Conservation (phyloP, 768 basidiomycete genomes). For the Harrya chromipes region DNA sequence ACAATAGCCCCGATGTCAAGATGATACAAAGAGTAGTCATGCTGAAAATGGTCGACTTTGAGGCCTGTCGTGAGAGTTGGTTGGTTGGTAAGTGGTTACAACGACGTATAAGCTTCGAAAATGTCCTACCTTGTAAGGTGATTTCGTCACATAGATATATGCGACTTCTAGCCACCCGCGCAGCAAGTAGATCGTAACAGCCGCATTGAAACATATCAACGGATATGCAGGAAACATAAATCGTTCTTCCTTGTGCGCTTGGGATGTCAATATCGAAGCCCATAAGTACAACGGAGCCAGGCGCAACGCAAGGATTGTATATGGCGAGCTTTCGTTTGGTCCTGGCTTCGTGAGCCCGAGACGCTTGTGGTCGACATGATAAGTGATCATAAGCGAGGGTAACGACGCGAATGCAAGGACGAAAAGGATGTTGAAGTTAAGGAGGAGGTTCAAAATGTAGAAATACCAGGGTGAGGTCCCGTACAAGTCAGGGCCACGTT, state of each 20-base stretch:
- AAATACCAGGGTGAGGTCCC: constrained; percentile 87
- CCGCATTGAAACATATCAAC: constrained; percentile 90
- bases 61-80: constrained; percentile 51
- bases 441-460: constrained; percentile 83
- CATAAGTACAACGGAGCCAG: constrained; percentile 94
- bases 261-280: constrained; percentile 71
- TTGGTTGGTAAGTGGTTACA: constrained; percentile 1
- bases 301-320: constrained; percentile 68
- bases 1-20: constrained; percentile 62
- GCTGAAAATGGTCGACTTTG: constrained; percentile 71
- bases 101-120: background rate
- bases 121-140: constrained; percentile 73
- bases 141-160: constrained; percentile 74
- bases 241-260: constrained; percentile 97
- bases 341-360: constrained; percentile 53
- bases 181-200: constrained; percentile 78
- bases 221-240: constrained; percentile 97
- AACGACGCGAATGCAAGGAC: constrained; percentile 79
- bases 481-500: constrained; percentile 88
- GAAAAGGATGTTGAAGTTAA: constrained; percentile 91
- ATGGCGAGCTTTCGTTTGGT: constrained; percentile 71
- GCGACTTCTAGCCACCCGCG: constrained; percentile 82
- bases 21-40: constrained; percentile 71
- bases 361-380: constrained; percentile 70
- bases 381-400: constrained; percentile 75